Evolutionary conservation across 2,329 filamentous ascomycete genomes (phyloP), one percentile per base, ranked within the genome.

Genomic region (Exutisphaerella laricina): DNA sequence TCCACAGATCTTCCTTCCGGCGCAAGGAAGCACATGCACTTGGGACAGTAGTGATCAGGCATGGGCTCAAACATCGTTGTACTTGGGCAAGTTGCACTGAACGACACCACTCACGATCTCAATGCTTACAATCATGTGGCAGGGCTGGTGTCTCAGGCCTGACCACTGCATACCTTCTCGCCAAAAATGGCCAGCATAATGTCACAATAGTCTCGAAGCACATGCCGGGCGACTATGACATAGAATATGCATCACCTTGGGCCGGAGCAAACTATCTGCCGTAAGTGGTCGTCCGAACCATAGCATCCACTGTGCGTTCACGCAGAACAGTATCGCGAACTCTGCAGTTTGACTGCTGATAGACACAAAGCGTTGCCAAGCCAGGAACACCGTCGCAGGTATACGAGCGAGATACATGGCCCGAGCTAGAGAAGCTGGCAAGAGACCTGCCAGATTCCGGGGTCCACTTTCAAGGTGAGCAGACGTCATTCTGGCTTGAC

Each of bases 161-260:
- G 39, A 84, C 81, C 2, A 82, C 79, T 2, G 80, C 81, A 25
- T 68, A 82, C 17, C 65, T 79, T 12, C 67, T 84, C 10, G 80
- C 80, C 9, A 70, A 71, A 46, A 72, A 79, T 54, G 64, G 68
- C 4, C 14, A 22, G 57, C 74, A 81, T 53, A 69, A 70, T 18
- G 67, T 94, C 51, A 88, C 85, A 0, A 71, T 94, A 25, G 71
- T 88, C 22, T 84, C 87, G 4, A 94, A 90, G 60, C 85, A 94
- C 62, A 92, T 95, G 84, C 89, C 89, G 0, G 89, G 89, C 25
- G 89, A 96, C 69, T 92, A 90, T 65, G 85, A 90, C 53, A 83
- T 89, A 54, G 84, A 94, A 70, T 96, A 95, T 63, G 82, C 86
- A 1, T 94, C 86, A 4, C 88, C 87, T 1, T 94, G 86, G 84